Evolutionary conservation across 2,329 filamentous ascomycete species (phyloP).

Genomic region (Byssothecium circinans): DNA sequence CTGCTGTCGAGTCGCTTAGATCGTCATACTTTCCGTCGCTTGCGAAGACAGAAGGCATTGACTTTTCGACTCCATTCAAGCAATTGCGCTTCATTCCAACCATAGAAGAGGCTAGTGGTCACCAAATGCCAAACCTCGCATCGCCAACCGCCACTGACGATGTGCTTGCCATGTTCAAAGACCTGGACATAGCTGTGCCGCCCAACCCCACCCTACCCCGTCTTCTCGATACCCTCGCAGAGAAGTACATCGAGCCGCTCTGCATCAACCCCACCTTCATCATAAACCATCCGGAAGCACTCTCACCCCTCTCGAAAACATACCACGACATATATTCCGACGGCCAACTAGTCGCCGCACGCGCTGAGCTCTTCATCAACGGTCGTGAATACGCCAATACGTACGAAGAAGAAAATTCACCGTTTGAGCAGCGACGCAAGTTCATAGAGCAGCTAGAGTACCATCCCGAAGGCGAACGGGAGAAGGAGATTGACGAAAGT

Average conservation of each 20-base stretch:
- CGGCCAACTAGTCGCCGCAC: constrained; percentile 71
- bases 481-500: constrained; percentile 68
- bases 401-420: constrained; percentile 97
- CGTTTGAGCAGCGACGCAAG: constrained; percentile 81
- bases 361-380: constrained; percentile 81
- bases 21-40: constrained; percentile 33
- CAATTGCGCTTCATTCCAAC: constrained; percentile 80
- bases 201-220: constrained; percentile 61
- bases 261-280: constrained; percentile 80
- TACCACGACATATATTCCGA: constrained; percentile 67
- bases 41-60: constrained; percentile 49
- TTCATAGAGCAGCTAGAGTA: constrained; percentile 63
- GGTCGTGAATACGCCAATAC: constrained; percentile 88
- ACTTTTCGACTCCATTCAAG: constrained; percentile 62
- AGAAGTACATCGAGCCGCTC: constrained; percentile 74
- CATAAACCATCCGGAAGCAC: constrained; percentile 82
- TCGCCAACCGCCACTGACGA: constrained; percentile 59
- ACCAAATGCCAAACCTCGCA: constrained; percentile 60
- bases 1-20: constrained; percentile 50
- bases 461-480: constrained; percentile 40
- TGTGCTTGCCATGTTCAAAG: constrained; percentile 58
- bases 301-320: constrained; percentile 89
- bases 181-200: constrained; percentile 54
- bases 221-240: constrained; percentile 80
- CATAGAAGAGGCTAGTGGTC: constrained; percentile 68